Base-by-base conservation (phyloP, 1,139 yeast species). In the Meyerozyma guilliermondii region DNA sequence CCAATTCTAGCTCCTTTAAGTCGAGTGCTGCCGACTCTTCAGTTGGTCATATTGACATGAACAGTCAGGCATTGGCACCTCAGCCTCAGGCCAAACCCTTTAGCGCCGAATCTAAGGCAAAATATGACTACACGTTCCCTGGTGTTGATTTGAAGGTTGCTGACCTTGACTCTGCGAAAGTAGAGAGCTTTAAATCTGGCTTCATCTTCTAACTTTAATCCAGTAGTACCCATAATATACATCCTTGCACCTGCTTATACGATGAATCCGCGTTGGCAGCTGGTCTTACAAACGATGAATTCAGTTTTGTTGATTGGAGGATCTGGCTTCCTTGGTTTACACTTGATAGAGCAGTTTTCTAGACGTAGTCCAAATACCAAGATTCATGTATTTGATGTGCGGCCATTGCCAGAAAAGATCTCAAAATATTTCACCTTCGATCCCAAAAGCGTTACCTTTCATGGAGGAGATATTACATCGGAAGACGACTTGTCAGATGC, bases 241-340 rank as follows among this genome's bases (percentile, higher is more conserved):
- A 26, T 26, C 28, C 28, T 26, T 26, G 13, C 28, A 26, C 13
- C 28, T 11, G 11, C 13, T 6, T 26, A 26, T 26, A 4, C 28
- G 28, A 26, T 10, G 28, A 26, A 26, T 26, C 13, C 28, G 28
- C 28, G 28, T 26, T 26, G 13, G 28, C 6, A 11, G 13, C 11
- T 9, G 13, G 28, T 26, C 5, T 11, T 10, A 5, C 13, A 26
- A 26, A 26, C 28, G 27, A 53, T 68, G 42, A 66, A 78, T 26
- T 81, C 92, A 1, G 95, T 91, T 4, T 77, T 92, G 33, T 71
- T 92, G 28, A 80, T 92, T 30, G 98, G 98, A 39, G 98, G 98
- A 4, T 73, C 96, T 3, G 99, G 99, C 0, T 94, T 94, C 55
- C 75, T 94, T 28, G 99, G 99, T 2, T 80, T 88, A 39, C 98